A percentile compares a stretch with the other conserved stretches of the same genome.
Evolutionary conservation across 495 filamentous ascomycete species (phyloP).

Genomic region (Letharia columbiana): DNA sequence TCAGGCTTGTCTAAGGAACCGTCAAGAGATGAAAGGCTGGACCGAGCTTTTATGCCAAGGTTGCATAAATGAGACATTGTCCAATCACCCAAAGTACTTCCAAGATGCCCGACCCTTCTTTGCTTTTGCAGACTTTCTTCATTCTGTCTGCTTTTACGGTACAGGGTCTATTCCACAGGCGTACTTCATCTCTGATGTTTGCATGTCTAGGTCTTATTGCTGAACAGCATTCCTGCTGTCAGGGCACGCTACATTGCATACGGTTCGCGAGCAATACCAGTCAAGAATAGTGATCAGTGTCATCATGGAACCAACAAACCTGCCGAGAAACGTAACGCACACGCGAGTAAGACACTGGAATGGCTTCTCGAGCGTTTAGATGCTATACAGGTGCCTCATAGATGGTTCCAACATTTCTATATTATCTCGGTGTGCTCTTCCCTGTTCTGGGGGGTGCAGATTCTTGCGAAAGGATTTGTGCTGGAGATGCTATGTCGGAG

Average conservation of each 20-base stretch:
- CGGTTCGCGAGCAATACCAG: slow-evolving; percentile 43
- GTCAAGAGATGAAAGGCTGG: not conserved
- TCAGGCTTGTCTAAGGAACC: not conserved
- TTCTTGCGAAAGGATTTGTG: slow-evolving; percentile 46
- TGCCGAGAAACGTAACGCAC: not conserved
- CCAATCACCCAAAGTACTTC: not conserved
- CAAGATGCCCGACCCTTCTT: slow-evolving; percentile 2
- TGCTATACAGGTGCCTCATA: slow-evolving; percentile 62
- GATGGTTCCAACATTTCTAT: slow-evolving; percentile 86
- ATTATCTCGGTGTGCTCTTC: slow-evolving; percentile 59
- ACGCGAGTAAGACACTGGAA: slow-evolving; percentile 6
- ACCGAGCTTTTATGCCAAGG: not conserved
- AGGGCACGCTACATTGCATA: slow-evolving; percentile 49
- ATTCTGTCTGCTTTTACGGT: slow-evolving; percentile 9
- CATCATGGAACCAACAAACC: not conserved
- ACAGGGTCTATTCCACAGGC: not conserved
- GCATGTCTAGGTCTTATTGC: slow-evolving; percentile 41
- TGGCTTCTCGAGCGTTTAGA: slow-evolving; percentile 44
- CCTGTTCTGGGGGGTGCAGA: slow-evolving; percentile 67
- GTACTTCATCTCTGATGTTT: not conserved
- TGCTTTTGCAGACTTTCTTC: slow-evolving; percentile 8
- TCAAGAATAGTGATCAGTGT: not conserved
- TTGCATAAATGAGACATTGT: not conserved
- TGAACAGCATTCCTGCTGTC: slow-evolving; percentile 43
- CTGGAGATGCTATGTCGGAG: slow-evolving; percentile 28